Conservation (phyloP, 129 eudicot species). For the Flaveria sonorensis region DNA sequence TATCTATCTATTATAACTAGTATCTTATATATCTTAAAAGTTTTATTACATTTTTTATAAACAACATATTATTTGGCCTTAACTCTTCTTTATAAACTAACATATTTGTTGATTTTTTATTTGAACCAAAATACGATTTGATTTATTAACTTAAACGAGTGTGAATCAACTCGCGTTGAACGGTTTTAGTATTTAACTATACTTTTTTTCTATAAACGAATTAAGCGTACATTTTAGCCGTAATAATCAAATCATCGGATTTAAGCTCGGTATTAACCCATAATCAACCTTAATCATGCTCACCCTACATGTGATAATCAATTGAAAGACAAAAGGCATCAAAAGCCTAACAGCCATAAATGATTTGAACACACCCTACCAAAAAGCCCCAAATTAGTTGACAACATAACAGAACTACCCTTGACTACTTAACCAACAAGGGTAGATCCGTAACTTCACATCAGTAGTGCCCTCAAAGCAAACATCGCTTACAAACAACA, state of each 20-base stretch:
- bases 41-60: too few relatives aligned
- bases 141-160: too few relatives aligned
- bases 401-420: slow-evolving; percentile 33
- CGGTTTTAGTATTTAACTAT: too few relatives aligned
- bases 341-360: slow-evolving; percentile 19
- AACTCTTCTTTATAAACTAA: too few relatives aligned
- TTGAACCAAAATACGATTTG: too few relatives aligned
- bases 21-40: too few relatives aligned
- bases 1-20: too few relatives aligned
- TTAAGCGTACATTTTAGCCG: too few relatives aligned
- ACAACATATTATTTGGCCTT: too few relatives aligned
- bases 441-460: slow-evolving; percentile 24
- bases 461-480: slow-evolving; percentile 35
- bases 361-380: slow-evolving; percentile 28
- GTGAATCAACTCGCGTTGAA: too few relatives aligned
- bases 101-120: too few relatives aligned
- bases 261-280: background rate
- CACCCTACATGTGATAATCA: slow-evolving; percentile 5
- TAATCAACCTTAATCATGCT: background rate
- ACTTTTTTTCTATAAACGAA: too few relatives aligned
- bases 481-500: slow-evolving; percentile 33
- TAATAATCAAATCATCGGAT: background rate
- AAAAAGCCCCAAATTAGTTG: slow-evolving; percentile 30
- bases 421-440: slow-evolving; percentile 37
- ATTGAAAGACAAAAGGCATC: background rate